These are phyloP conservation scores for Microthyrium microscopicum DNA, from an alignment of 2,329 filamentous ascomycete species.

Conservation along the genomic window DNA sequence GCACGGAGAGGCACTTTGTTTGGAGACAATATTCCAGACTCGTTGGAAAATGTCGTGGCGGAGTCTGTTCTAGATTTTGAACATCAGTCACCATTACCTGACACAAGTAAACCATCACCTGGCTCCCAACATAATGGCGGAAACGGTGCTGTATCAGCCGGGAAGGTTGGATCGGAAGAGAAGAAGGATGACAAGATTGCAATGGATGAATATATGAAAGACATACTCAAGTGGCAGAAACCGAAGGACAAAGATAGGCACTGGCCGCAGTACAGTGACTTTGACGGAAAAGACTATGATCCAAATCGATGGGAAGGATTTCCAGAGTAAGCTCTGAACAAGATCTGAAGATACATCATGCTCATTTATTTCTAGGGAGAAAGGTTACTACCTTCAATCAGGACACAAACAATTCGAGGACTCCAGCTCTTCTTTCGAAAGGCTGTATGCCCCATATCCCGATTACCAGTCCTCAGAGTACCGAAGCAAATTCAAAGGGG, in stretches of 20 bases:
- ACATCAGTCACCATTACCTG: no score
- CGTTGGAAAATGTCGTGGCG: no score
- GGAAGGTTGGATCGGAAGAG: no score
- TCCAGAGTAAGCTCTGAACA: constrained; percentile 15
- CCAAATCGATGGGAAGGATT: constrained; percentile 33
- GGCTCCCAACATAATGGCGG: no score
- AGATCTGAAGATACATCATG: not conserved
- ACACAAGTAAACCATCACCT: no score
- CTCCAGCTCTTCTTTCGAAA: constrained; percentile 22
- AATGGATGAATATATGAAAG: constrained; percentile 23
- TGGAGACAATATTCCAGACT: no score
- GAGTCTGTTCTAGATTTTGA: no score
- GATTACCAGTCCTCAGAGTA: constrained; percentile 48
- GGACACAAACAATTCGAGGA: constrained; percentile 12
- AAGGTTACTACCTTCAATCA: constrained; percentile 21
- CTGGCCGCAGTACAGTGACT: constrained; percentile 29
- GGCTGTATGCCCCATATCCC: constrained; percentile 53
- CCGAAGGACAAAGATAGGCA: constrained; percentile 19
- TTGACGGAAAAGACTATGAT: constrained; percentile 26
- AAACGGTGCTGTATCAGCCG: no score
- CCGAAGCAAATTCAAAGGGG: constrained; percentile 38
- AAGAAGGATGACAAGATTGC: no score
- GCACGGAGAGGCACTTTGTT: no score
- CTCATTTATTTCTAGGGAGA: constrained; percentile 16
- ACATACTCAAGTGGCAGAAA: constrained; percentile 26